Percentiles rank a stretch among this genome's conserved stretches.
Evolutionary conservation across 352 stramenopile genomes (phyloP).

Genomic region (Chrysophaeum taylorii): DNA sequence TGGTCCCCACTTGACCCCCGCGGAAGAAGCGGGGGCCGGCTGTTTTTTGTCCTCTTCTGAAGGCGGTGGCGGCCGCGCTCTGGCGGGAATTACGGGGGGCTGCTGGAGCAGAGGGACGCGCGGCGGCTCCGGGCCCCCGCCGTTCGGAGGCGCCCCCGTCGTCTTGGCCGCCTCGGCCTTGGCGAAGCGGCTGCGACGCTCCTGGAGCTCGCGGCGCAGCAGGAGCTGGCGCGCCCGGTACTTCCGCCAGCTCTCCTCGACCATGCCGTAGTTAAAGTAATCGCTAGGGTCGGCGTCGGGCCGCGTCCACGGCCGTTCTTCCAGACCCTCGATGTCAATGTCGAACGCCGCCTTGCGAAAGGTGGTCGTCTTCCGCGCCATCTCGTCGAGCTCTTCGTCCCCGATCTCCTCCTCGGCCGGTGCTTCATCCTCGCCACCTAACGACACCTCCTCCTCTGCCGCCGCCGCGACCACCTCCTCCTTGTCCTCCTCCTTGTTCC

Average conservation of each 20-base stretch:
- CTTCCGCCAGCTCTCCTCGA: neutral
- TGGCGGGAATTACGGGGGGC: too few species aligned
- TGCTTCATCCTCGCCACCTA: neutral
- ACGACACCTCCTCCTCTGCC: neutral
- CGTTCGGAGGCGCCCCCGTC: too few species aligned
- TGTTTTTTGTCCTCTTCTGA: too few species aligned
- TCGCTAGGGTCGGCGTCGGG: conserved; percentile 13
- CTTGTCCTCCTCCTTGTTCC: neutral
- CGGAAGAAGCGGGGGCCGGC: too few species aligned
- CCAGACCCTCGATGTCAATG: conserved; percentile 18
- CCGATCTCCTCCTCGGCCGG: neutral
- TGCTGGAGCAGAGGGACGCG: too few species aligned
- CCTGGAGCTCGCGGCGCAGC: neutral
- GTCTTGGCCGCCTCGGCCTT: too few species aligned
- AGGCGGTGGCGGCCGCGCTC: too few species aligned
- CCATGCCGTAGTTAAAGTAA: conserved; percentile 22
- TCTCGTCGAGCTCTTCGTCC: neutral
- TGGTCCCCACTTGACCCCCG: too few species aligned
- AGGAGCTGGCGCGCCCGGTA: neutral
- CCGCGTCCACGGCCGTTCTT: conserved; percentile 11
- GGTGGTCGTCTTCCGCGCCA: neutral
- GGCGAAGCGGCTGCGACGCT: too few species aligned
- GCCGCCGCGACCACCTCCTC: neutral
- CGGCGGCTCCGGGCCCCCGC: too few species aligned
- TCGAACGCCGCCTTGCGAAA: conserved; percentile 20